Percentiles rank a stretch among this genome's conserved stretches.
Conservation (phyloP, 2,329 filamentous ascomycete genomes). For the Diaporthe sp. region DNA sequence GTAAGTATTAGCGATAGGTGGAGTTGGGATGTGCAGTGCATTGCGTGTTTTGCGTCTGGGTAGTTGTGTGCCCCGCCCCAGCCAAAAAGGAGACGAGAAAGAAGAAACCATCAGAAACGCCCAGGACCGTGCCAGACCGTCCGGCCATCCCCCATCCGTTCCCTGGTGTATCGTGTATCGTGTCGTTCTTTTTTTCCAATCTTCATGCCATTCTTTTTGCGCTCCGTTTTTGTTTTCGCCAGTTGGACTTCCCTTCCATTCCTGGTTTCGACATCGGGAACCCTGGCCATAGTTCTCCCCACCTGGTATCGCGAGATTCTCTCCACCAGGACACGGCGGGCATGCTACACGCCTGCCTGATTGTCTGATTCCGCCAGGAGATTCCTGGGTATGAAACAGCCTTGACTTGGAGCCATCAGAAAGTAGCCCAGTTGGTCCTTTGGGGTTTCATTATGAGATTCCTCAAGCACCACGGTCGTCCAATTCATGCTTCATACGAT, state of each 20-base stretch:
- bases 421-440: not conserved
- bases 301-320: not conserved
- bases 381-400: not conserved
- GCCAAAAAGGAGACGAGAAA: not conserved
- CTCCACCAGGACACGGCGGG: not conserved
- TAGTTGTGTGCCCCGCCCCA: not conserved
- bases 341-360: not conserved
- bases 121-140: slow-evolving; percentile 31
- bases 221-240: slow-evolving; percentile 5
- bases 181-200: slow-evolving; percentile 10
- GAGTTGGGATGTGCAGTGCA: not conserved
- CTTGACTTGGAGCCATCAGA: not conserved
- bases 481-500: slow-evolving; percentile 11
- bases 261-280: not conserved
- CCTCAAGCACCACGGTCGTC: not conserved
- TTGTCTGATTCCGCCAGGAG: not conserved
- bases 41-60: not conserved
- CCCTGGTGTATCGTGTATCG: slow-evolving; percentile 22
- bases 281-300: too few species aligned
- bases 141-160: slow-evolving; percentile 15
- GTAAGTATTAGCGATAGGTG: slow-evolving; percentile 10
- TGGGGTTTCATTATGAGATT: not conserved
- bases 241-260: not conserved
- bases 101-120: slow-evolving; percentile 12
- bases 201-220: not conserved